These are phyloP conservation scores for Ophiostoma novo-ulmi DNA, from an alignment of 2,329 filamentous ascomycete species.

Conservation along the genomic window DNA sequence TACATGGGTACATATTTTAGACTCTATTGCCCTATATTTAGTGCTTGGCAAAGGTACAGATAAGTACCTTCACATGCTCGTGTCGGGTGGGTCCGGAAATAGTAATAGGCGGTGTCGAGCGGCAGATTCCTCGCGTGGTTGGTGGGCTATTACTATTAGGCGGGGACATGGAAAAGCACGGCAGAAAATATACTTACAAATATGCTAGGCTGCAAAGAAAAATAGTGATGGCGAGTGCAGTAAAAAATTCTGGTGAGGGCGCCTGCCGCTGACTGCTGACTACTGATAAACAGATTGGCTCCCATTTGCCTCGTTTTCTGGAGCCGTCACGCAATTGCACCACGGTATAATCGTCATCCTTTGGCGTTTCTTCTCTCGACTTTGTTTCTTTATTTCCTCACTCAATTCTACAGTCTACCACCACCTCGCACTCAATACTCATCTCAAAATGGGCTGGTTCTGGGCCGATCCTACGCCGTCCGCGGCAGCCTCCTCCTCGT, in stretches of 20 bases:
- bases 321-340: neutral
- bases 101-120: neutral
- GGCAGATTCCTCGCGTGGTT: conserved; percentile 10
- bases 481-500: conserved; percentile 13
- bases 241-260: conserved; percentile 10
- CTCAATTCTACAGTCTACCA: neutral
- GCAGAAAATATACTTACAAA: neutral
- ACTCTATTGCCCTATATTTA: neutral
- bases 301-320: conserved; percentile 22
- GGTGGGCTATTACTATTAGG: neutral
- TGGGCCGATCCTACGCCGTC: conserved; percentile 50
- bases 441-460: conserved; percentile 55
- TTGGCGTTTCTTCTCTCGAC: neutral
- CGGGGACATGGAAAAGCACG: conserved; percentile 10
- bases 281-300: conserved; percentile 21
- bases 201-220: neutral
- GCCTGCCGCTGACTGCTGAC: conserved; percentile 11
- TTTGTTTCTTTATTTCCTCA: neutral
- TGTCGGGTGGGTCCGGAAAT: conserved; percentile 20
- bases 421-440: neutral
- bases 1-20: conserved; percentile 10
- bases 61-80: conserved; percentile 15
- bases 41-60: neutral
- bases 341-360: neutral
- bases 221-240: neutral